Evolutionary conservation across 441 rosid species (phyloP), one percentile per base, ranked within the genome.

Genomic region (Dalechampia spathulata): DNA sequence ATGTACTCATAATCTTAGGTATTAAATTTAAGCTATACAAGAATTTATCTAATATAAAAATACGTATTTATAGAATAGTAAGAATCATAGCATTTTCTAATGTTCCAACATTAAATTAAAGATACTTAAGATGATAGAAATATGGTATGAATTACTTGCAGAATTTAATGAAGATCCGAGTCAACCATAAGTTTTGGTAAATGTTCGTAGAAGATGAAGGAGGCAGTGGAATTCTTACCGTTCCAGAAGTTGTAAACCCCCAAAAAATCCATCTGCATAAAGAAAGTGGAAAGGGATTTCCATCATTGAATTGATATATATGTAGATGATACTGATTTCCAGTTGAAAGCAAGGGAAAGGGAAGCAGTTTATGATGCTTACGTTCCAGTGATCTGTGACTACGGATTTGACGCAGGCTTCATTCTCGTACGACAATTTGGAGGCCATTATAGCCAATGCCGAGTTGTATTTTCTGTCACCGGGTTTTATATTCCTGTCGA

Each of bases 381-480:
- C 87, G 65, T 77, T 60, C 87, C 92, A 82, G 2, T 55, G 70
- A 65, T 75, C 40, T 42, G 7, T 63, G 59, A 80, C 66, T 3
- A 73, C 40, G 44, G 74, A 68, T 28, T 61, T 39, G 55, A 79
- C 62, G 66, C 68, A 75, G 49, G 79, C 62, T 52, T 57, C 37
- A 63, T 78, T 82, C 72, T 82, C 96, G 20, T 84, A 87, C 10
- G 87, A 68, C 19, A 87, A 55, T 70, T 87, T 87, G 16, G 92
- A 65, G 16, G 96, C 89, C 96, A 87, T 87, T 30, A 77, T 60
- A 42, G 87, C 75, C 72, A 87, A 60, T 23, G 60, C 61, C 25
- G 79, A 62, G 43, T 68, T 74, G 57, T 87, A 87, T 54, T 68
- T 73, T 26, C 25, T 38, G 40, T 60, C 9, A 13, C 58, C 69